phyloP scores from a whole-genome alignment of 1,284 basidiomycete genomes.

The Rugosomyces carneus region DNA sequence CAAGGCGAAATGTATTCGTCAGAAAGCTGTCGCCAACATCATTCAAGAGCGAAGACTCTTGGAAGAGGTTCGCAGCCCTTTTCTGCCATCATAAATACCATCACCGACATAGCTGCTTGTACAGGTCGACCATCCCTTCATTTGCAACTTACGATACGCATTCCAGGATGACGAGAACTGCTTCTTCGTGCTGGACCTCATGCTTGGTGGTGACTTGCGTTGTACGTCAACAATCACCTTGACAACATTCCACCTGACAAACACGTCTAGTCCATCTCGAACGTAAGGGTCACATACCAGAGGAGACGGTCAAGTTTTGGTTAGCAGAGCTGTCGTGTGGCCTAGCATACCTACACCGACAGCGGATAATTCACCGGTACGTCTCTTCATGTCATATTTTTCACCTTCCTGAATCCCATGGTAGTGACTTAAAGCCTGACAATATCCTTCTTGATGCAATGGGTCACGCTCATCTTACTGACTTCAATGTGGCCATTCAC shows the following conservation, averaged over 20 bases:
- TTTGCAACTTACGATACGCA: conserved; percentile 93
- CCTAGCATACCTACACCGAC: conserved; percentile 84
- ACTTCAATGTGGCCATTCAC: conserved; percentile 98
- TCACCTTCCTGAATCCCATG: conserved; percentile 28
- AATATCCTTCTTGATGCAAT: conserved; percentile 90
- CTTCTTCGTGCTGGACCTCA: conserved; percentile 95
- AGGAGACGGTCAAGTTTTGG: conserved; percentile 85
- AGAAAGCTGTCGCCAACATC: conserved; percentile 90
- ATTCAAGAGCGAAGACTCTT: conserved; percentile 88
- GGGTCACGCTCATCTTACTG: conserved; percentile 95
- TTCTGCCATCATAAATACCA: conserved; percentile 18
- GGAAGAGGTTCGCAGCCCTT: conserved; percentile 64
- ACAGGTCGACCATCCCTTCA: conserved; percentile 90
- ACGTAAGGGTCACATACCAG: conserved; percentile 69
- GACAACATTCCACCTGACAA: conserved; percentile 13
- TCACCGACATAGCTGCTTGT: conserved; percentile 5
- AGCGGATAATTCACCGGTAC: conserved; percentile 91
- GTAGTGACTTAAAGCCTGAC: conserved; percentile 92
- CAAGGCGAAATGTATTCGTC: conserved; percentile 87
- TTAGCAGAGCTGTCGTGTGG: conserved; percentile 84
- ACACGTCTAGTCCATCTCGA: conserved; percentile 76
- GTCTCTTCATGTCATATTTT: conserved; percentile 22
- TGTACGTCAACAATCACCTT: conserved; percentile 51
- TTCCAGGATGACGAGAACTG: conserved; percentile 98
- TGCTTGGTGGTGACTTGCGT: conserved; percentile 92